Base-by-base conservation (phyloP, 306 rosid species). In the Fragaria iinumae region DNA sequence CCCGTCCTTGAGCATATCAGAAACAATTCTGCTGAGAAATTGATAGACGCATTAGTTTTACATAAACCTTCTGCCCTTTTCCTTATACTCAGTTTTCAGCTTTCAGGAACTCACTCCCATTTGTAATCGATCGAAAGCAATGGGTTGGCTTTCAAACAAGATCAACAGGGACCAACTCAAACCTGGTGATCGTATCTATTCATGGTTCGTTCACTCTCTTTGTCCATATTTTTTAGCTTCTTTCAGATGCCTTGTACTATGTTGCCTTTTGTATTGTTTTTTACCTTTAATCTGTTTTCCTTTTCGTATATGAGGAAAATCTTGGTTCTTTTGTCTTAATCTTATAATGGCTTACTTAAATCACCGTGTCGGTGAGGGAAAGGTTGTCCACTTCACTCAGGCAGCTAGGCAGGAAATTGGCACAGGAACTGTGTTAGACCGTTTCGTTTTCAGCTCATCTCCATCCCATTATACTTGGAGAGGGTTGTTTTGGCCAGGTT, bases 401-500 rank as follows among this genome's bases (percentile, higher is more conserved):
- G 86, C 85, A 55, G 77, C 47, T 73, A 89, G 80, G 36, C 84
- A 78, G 82, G 85, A 87, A 80, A 79, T 52, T 29, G 88, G 88
- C 62, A 82, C 83, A 1, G 81, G 86, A 67, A 86, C 84, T 18
- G 34, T 80, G 34, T 29, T 86, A 6, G 83, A 84, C 72, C 79
- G 85, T 69, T 11, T 84, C 32, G 20, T 83, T 49, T 8, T 74
- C 64, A 85, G 88, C 78, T 86, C 90, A 72, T 63, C 78, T 56
- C 66, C 90, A 2, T 67, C 90, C 44, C 70, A 39, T 70, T 36
- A 50, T 92, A 53, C 89, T 96, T 49, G 99, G 99, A 86, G 99
- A 96, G 88, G 98, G 98, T 63, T 96, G 98, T 59, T 92, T 96
- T 79, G 99, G 99, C 79, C 87, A 77, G 84, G 98, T 96, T 67